A percentile compares a stretch with the other conserved stretches of the same genome.
Conservation (phyloP, 495 filamentous ascomycete species). For the Lepidopterella palustris region DNA sequence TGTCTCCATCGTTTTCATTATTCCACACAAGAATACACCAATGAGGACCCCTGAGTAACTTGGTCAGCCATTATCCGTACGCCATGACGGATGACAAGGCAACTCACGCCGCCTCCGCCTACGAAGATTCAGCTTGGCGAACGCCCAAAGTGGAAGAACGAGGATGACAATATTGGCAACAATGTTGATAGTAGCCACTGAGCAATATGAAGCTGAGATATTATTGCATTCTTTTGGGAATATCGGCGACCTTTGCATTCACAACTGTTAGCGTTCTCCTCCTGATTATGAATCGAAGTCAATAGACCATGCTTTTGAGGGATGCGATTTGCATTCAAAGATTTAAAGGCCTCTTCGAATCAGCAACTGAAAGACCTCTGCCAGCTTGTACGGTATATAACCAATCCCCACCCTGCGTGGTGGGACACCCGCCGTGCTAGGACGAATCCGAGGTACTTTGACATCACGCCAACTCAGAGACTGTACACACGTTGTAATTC, state of each 20-base stretch:
- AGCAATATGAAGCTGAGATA: slow-evolving; percentile 1
- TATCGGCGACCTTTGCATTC: too few species aligned
- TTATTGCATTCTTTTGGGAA: slow-evolving; percentile 9
- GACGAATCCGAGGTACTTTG: too few species aligned
- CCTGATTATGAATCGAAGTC: too few species aligned
- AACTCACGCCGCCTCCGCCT: not conserved
- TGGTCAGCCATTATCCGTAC: not conserved
- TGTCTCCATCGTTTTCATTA: not conserved
- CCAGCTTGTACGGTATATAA: not conserved
- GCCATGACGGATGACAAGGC: not conserved
- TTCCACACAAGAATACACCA: slow-evolving; percentile 2
- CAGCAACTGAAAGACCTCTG: not conserved
- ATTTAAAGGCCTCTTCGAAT: too few species aligned
- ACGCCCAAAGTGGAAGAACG: not conserved
- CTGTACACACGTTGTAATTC: too few species aligned
- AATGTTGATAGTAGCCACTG: slow-evolving; percentile 5
- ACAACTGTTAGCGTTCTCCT: too few species aligned
- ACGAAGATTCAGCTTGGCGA: slow-evolving; percentile 1
- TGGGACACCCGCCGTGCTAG: too few species aligned
- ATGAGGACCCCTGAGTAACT: not conserved
- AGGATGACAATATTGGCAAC: slow-evolving; percentile 4
- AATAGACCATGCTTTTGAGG: slow-evolving; percentile 2
- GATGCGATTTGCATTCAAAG: slow-evolving; percentile 1
- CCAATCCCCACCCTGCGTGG: too few species aligned
- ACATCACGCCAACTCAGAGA: too few species aligned